Evolutionary conservation across 352 stramenopile species (phyloP).

Genomic region (Pelagophyceae sp.): DNA sequence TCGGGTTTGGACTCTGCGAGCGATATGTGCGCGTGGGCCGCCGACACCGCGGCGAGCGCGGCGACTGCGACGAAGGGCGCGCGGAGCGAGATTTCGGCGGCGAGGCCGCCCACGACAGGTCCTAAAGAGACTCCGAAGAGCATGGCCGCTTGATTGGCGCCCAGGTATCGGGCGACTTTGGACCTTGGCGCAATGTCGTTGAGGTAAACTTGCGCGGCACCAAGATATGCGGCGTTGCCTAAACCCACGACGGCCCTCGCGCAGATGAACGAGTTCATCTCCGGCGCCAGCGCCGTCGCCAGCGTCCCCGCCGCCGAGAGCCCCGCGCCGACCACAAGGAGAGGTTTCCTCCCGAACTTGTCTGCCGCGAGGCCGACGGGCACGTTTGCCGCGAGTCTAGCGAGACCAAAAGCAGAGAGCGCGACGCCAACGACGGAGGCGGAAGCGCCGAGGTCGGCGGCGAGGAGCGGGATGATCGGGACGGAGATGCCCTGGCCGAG

Average conservation of each 20-base stretch:
- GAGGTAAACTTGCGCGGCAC: neutral
- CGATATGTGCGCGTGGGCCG: neutral
- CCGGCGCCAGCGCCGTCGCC: neutral
- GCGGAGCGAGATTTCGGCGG: neutral
- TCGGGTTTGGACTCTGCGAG: neutral
- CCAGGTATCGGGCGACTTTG: neutral
- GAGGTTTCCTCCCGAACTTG: neutral
- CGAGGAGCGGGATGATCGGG: slow-evolving; percentile 5
- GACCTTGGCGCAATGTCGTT: neutral
- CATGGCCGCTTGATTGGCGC: neutral
- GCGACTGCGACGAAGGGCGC: slow-evolving; percentile 5
- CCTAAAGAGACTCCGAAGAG: neutral
- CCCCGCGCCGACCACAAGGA: neutral
- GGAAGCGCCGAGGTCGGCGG: neutral
- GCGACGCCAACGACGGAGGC: slow-evolving; percentile 2
- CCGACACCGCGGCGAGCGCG: neutral
- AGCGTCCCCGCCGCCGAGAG: neutral
- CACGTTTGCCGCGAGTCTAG: slow-evolving; percentile 4
- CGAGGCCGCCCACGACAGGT: neutral
- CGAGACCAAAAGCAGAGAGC: neutral
- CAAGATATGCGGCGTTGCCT: slow-evolving; percentile 4
- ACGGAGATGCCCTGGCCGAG: neutral
- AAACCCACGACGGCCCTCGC: neutral
- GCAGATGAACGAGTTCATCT: neutral
- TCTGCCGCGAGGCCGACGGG: neutral